Evolutionary conservation across 192 early-diverging fungal genomes (phyloP).

Genomic region (Rhizophagus prolifer): DNA sequence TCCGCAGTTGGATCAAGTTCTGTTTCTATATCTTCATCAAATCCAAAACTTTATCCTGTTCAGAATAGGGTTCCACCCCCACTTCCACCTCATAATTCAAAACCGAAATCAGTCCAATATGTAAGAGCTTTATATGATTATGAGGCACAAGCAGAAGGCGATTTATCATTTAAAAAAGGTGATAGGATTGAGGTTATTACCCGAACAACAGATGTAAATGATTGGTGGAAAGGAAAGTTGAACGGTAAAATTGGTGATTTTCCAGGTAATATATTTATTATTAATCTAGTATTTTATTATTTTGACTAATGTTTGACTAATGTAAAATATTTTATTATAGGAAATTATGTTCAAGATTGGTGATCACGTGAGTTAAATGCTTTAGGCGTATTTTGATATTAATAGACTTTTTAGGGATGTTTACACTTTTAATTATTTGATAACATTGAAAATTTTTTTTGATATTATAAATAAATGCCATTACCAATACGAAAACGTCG

Average conservation of each 20-base stretch:
- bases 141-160: slow-evolving; percentile 68
- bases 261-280: slow-evolving; percentile 56
- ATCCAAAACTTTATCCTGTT: background rate
- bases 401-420: too few species aligned
- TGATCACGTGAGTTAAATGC: too few species aligned
- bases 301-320: background rate
- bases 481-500: too few species aligned
- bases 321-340: background rate
- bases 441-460: too few species aligned
- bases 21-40: background rate
- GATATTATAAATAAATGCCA: too few species aligned
- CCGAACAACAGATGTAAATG: slow-evolving; percentile 56
- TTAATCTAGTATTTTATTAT: background rate
- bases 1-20: background rate
- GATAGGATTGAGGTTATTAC: slow-evolving; percentile 71
- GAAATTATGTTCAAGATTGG: background rate
- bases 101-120: slow-evolving; percentile 37
- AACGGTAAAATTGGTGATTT: slow-evolving; percentile 66
- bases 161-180: slow-evolving; percentile 69
- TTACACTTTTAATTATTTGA: too few species aligned
- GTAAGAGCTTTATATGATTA: slow-evolving; percentile 80
- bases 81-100: slow-evolving; percentile 40
- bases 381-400: too few species aligned
- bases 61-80: slow-evolving; percentile 4
- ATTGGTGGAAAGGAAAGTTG: slow-evolving; percentile 83